Evolutionary conservation across 345 rosid species (phyloP).

Genomic region (Streptanthus diversifolius): DNA sequence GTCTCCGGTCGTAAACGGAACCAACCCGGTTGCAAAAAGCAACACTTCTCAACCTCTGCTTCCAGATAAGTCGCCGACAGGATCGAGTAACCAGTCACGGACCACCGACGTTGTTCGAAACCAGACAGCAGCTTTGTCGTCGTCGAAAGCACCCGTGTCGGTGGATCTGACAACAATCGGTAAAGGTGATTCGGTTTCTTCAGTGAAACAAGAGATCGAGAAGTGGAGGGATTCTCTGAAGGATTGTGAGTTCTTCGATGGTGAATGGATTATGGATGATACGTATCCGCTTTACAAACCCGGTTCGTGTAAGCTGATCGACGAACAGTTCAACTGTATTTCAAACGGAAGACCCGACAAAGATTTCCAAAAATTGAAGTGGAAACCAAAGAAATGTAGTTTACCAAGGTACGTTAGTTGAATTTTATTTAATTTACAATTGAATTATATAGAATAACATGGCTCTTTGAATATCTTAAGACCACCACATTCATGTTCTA

Average conservation of each 20-base stretch:
- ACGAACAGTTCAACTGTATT: slow-evolving; percentile 82
- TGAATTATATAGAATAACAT: neutral
- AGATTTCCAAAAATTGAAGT: slow-evolving; percentile 63
- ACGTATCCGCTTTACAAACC: slow-evolving; percentile 91
- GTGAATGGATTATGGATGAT: slow-evolving; percentile 78
- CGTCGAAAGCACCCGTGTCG: slow-evolving; percentile 18
- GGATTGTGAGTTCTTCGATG: slow-evolving; percentile 84
- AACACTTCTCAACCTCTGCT: slow-evolving; percentile 16
- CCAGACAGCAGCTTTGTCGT: slow-evolving; percentile 13
- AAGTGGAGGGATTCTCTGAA: slow-evolving; percentile 46
- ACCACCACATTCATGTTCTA: neutral
- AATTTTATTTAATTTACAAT: neutral
- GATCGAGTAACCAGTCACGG: slow-evolving; percentile 9
- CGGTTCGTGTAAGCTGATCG: slow-evolving; percentile 77
- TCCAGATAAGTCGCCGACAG: slow-evolving; percentile 6
- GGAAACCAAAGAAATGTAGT: slow-evolving; percentile 88
- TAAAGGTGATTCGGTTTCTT: slow-evolving; percentile 21
- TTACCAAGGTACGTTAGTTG: slow-evolving; percentile 64
- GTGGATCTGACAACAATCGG: slow-evolving; percentile 36
- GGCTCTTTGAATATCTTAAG: neutral
- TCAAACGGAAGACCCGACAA: slow-evolving; percentile 80
- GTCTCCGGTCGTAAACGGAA: slow-evolving; percentile 15
- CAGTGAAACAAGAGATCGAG: slow-evolving; percentile 44
- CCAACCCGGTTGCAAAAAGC: slow-evolving; percentile 4
- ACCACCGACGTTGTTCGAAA: neutral